These are phyloP conservation scores for Jackrogersella multiformis DNA, from an alignment of 495 filamentous ascomycete genomes.

Conservation along the genomic window DNA sequence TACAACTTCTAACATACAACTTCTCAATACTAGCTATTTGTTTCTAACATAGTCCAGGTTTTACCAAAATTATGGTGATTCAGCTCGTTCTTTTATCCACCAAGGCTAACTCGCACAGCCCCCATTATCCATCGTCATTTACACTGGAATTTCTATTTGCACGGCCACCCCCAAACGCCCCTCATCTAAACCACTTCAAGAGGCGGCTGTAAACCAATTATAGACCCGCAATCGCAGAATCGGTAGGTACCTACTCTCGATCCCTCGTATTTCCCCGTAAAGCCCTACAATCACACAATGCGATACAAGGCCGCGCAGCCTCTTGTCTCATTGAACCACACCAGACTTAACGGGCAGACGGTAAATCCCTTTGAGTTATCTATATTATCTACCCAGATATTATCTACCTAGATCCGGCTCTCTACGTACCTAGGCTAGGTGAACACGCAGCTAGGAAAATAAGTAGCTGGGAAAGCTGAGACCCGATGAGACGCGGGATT, in stretches of 20 bases:
- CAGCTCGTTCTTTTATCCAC: neutral
- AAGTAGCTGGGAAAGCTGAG: neutral
- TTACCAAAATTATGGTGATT: too few relatives aligned
- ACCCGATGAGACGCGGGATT: slow-evolving; percentile 22
- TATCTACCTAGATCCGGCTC: too few relatives aligned
- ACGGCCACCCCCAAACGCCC: neutral
- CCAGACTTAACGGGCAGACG: neutral
- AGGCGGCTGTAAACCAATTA: neutral
- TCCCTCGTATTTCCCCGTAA: neutral
- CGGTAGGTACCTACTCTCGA: neutral
- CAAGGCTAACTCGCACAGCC: slow-evolving; percentile 23
- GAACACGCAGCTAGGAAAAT: neutral
- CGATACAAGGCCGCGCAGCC: slow-evolving; percentile 16
- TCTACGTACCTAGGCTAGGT: too few relatives aligned
- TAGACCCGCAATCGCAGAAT: neutral
- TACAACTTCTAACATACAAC: too few relatives aligned
- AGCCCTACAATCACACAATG: neutral
- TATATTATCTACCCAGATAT: too few relatives aligned
- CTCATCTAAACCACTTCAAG: neutral
- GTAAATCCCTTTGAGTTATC: too few relatives aligned
- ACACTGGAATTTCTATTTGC: neutral
- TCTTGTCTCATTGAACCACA: neutral
- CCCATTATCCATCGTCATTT: neutral
- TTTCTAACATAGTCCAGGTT: too few relatives aligned
- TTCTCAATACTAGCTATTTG: too few relatives aligned